Percentiles rank a stretch among this genome's conserved stretches.
Conservation (phyloP, 2,329 filamentous ascomycete genomes). For the Colletotrichum paranaense region DNA sequence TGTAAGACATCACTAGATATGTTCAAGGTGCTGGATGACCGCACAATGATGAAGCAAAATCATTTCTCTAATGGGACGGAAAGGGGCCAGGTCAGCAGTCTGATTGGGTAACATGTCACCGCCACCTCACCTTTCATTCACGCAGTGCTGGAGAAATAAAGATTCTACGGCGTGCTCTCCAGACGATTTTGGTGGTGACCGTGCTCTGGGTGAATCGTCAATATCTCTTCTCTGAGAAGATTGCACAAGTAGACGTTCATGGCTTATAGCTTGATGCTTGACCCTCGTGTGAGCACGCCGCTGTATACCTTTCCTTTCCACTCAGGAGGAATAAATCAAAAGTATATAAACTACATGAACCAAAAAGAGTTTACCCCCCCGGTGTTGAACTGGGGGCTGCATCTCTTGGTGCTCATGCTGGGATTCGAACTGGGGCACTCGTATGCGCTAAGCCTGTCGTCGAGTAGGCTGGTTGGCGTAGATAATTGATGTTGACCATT, state of each 20-base stretch:
- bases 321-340: too few species aligned
- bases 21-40: background rate
- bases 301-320: too few species aligned
- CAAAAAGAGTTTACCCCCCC: too few species aligned
- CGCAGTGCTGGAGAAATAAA: background rate
- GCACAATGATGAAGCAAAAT: background rate
- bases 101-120: background rate
- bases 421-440: too few species aligned
- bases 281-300: too few species aligned
- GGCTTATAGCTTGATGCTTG: background rate
- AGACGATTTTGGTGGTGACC: background rate
- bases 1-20: background rate
- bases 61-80: background rate
- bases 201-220: background rate
- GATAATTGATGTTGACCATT: too few species aligned
- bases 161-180: background rate
- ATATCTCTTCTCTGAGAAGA: background rate
- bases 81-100: background rate
- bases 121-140: background rate
- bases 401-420: too few species aligned
- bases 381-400: too few species aligned
- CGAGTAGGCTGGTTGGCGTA: too few species aligned
- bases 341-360: too few species aligned
- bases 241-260: background rate
- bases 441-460: too few species aligned